Evolutionary conservation across 768 basidiomycete species (phyloP).

Genomic region (Serendipita sp.): DNA sequence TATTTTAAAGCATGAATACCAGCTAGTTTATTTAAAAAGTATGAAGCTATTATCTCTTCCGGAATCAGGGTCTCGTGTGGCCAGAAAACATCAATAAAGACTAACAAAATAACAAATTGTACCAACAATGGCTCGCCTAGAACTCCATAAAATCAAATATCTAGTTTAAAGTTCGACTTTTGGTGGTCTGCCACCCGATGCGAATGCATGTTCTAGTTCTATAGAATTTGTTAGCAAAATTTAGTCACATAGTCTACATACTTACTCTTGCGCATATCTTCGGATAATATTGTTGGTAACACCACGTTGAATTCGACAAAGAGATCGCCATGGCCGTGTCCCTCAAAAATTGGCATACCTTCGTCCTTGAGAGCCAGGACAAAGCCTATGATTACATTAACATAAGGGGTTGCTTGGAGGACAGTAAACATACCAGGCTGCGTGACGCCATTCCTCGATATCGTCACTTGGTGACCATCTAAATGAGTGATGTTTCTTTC

Average conservation of each 20-base stretch:
- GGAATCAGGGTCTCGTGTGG: no score
- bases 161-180: background rate
- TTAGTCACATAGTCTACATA: constrained; percentile 11
- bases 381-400: constrained; percentile 35
- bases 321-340: constrained; percentile 52
- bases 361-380: constrained; percentile 77
- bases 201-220: background rate
- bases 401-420: background rate
- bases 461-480: constrained; percentile 63
- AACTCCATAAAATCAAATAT: no score
- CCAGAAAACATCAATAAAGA: no score
- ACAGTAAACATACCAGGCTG: constrained; percentile 54
- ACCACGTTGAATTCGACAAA: constrained; percentile 91
- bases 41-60: background rate
- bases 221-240: background rate
- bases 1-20: no score
- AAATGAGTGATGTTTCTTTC: constrained; percentile 80
- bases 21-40: background rate
- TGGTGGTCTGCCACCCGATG: background rate
- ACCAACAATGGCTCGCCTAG: no score
- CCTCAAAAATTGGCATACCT: constrained; percentile 67
- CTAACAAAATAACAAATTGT: no score
- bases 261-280: constrained; percentile 63
- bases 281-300: constrained; percentile 55
- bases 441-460: constrained; percentile 66